Evolutionary conservation across 2,329 filamentous ascomycete species (phyloP).

Genomic region (Curvularia hawaiiensis): DNA sequence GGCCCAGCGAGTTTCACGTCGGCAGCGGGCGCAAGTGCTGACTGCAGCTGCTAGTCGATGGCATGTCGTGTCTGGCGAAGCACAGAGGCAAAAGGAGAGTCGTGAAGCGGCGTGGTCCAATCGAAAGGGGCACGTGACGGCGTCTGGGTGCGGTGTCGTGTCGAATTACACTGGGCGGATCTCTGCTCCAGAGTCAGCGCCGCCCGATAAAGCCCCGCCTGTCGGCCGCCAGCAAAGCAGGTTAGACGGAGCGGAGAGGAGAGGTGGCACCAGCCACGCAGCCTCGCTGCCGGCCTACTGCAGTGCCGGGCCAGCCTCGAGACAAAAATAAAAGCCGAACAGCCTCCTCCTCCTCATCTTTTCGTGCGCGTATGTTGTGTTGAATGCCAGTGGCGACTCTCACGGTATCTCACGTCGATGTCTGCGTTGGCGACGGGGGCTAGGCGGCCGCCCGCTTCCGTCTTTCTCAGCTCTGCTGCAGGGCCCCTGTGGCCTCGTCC

Average conservation of each 20-base stretch:
- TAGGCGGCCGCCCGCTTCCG: not conserved
- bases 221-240: not conserved
- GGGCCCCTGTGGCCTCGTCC: too few relatives aligned
- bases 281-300: too few relatives aligned
- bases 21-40: not conserved
- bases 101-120: not conserved
- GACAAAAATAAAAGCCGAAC: not conserved
- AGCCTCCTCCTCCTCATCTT: not conserved
- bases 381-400: not conserved
- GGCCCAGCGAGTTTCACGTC: not conserved
- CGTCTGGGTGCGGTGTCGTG: slow-evolving; percentile 9
- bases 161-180: slow-evolving; percentile 11
- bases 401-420: not conserved
- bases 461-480: not conserved
- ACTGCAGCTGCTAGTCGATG: not conserved
- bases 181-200: slow-evolving; percentile 6
- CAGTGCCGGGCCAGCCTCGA: not conserved
- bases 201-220: slow-evolving; percentile 6
- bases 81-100: not conserved
- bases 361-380: not conserved
- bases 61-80: not conserved
- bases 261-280: not conserved
- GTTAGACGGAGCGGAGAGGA: too few relatives aligned
- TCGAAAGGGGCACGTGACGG: slow-evolving; percentile 2
- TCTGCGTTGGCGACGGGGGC: not conserved